Base-by-base conservation (phyloP, 805 yeast species). In the Dipodascus albidus region DNA sequence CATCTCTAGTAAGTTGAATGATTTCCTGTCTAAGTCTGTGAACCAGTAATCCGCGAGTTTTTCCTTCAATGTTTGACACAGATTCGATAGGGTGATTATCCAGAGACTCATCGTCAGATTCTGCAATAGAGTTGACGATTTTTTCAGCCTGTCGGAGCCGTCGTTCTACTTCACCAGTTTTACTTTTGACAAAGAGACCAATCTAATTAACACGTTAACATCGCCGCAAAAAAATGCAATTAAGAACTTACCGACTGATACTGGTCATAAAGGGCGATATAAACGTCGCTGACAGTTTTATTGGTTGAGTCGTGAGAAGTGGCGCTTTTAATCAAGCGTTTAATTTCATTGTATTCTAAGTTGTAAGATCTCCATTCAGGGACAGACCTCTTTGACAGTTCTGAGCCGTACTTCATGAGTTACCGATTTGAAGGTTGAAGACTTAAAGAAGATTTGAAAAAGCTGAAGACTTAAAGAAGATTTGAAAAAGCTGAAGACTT, bases 301-400 rank as follows among this genome's bases (percentile, higher is more conserved):
- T 42, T 48, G 19, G 50, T 52, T 17, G 51, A 50, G 31, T 47
- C 22, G 11, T 57, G 52, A 23, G 71, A 63, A 1, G 91, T 84
- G 6, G 82, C 80, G 20, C 67, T 64, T 60, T 82, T 76, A 55
- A 90, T 87, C 48, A 77, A 74, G 2, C 69, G 68, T 67, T 89
- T 90, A 54, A 90, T 66, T 38, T 81, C 86, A 59, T 87, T 84
- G 68, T 90, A 90, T 62, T 87, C 89, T 44, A 90, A 74, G 66
- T 90, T 88, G 68, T 87, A 83, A 57, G 79, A 78, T 61, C 78
- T 78, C 97, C 98, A 90, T 70, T 87, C 93, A 1, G 90, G 88
- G 22, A 88, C 85, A 11, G 96, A 85, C 60, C 87, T 75, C 58
- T 79, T 81, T 52, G 77, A 72, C 21, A 90, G 74, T 62, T 85